Evolutionary conservation across 495 filamentous ascomycete species (phyloP).

Genomic region (Staphylotrichum tortipilum): DNA sequence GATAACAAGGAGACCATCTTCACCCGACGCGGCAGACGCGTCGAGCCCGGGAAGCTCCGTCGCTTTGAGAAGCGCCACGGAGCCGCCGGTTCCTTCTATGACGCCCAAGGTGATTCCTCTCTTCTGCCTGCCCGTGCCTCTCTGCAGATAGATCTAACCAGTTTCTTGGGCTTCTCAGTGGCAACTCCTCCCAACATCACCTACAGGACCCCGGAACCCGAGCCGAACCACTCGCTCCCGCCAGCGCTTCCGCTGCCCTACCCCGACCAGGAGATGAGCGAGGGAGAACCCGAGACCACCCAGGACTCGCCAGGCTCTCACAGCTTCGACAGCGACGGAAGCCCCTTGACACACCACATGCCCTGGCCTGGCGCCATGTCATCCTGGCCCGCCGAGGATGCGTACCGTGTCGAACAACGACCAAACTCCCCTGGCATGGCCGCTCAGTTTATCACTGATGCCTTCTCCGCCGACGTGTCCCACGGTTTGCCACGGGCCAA

Average conservation of each 20-base stretch:
- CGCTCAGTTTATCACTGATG: not conserved
- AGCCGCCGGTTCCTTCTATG: not conserved
- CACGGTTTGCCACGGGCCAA: not conserved
- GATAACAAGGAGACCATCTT: slow-evolving; percentile 16
- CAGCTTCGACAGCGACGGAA: not conserved
- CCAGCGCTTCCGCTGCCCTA: not conserved
- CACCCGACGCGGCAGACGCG: slow-evolving; percentile 2
- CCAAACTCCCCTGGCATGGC: not conserved
- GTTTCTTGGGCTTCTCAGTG: slow-evolving; percentile 1
- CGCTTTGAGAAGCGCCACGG: slow-evolving; percentile 15
- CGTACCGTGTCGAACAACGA: not conserved
- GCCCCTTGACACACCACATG: not conserved
- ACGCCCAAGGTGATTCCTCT: not conserved
- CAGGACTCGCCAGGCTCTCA: not conserved
- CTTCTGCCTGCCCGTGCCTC: too few relatives aligned
- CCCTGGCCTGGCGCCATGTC: too few relatives aligned
- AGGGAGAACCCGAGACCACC: not conserved
- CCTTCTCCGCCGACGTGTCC: not conserved
- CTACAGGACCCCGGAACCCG: slow-evolving; percentile 12
- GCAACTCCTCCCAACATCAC: slow-evolving; percentile 5
- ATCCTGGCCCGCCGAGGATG: not conserved
- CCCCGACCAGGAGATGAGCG: not conserved
- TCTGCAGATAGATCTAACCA: too few relatives aligned
- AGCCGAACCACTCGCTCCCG: not conserved
- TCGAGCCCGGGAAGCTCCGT: slow-evolving; percentile 9